A percentile compares a stretch with the other conserved stretches of the same genome.
Conservation (phyloP, 2,329 filamentous ascomycete species). For the Cladosporium sp. region DNA sequence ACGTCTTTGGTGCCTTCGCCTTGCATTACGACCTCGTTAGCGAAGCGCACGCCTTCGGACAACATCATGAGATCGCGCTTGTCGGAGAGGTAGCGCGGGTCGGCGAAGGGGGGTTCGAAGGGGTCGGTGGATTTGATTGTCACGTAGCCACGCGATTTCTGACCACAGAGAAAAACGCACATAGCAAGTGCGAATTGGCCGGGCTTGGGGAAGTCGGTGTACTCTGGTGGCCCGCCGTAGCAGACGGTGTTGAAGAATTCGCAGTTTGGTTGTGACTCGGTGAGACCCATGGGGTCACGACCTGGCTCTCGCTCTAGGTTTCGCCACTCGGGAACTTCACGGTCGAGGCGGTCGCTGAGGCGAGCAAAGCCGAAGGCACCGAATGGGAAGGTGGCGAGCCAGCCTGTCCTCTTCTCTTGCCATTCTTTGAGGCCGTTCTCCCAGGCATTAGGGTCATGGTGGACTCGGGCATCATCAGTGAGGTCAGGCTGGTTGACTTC, state of each 20-base stretch:
- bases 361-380: conserved; percentile 59
- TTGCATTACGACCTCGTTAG: conserved; percentile 57
- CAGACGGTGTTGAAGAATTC: conserved; percentile 62
- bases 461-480: conserved; percentile 55
- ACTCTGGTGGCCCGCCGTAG: conserved; percentile 59
- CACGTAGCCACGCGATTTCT: conserved; percentile 55
- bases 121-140: conserved; percentile 48
- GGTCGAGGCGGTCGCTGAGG: conserved; percentile 54
- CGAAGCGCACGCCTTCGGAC: conserved; percentile 55
- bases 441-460: conserved; percentile 49
- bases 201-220: conserved; percentile 49
- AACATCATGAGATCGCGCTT: conserved; percentile 57
- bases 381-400: conserved; percentile 60
- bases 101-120: conserved; percentile 50
- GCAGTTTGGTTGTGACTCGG: conserved; percentile 53
- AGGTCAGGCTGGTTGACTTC: conserved; percentile 50
- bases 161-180: conserved; percentile 55
- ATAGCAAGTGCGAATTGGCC: conserved; percentile 55
- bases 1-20: conserved; percentile 56
- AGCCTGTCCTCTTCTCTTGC: conserved; percentile 55
- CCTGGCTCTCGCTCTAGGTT: conserved; percentile 43
- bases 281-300: conserved; percentile 61
- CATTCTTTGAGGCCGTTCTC: conserved; percentile 47
- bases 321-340: conserved; percentile 53
- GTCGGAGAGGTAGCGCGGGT: conserved; percentile 57